Percentiles rank a stretch among this genome's conserved stretches.
Evolutionary conservation across 139 green algal species (phyloP).

Genomic region (Chlamydomonas incerta): DNA sequence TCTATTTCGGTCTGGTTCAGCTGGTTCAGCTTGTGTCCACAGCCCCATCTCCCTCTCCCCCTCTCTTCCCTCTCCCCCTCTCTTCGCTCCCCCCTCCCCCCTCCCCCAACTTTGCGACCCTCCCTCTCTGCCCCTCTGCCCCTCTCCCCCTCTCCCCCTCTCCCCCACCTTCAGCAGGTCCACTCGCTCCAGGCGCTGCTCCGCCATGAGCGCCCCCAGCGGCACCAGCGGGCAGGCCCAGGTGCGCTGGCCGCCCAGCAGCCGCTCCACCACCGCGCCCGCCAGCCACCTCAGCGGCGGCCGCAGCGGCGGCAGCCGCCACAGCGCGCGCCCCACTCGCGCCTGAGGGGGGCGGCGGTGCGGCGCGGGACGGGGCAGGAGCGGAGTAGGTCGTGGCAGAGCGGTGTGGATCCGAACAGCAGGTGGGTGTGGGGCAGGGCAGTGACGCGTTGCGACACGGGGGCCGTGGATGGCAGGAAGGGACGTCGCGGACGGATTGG

Average conservation of each 20-base stretch:
- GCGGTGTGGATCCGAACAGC: too few relatives aligned
- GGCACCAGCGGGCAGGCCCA: slow-evolving; percentile 32
- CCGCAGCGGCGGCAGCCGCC: neutral
- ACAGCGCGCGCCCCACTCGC: neutral
- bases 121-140: neutral
- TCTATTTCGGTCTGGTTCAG: too few relatives aligned
- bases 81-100: too few relatives aligned
- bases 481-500: too few relatives aligned
- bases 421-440: too few relatives aligned
- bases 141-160: neutral
- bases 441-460: too few relatives aligned
- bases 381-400: too few relatives aligned
- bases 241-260: neutral
- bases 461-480: too few relatives aligned
- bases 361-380: neutral
- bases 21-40: too few relatives aligned
- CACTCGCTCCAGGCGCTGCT: slow-evolving; percentile 31
- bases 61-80: too few relatives aligned
- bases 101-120: too few relatives aligned
- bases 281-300: neutral
- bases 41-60: too few relatives aligned
- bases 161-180: slow-evolving; percentile 59
- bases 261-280: neutral
- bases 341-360: neutral
- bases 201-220: slow-evolving; percentile 18